Evolutionary conservation across 176 grass and related monocot genomes (phyloP), one percentile per base, ranked within the genome.

Genomic region (Oryza punctata): DNA sequence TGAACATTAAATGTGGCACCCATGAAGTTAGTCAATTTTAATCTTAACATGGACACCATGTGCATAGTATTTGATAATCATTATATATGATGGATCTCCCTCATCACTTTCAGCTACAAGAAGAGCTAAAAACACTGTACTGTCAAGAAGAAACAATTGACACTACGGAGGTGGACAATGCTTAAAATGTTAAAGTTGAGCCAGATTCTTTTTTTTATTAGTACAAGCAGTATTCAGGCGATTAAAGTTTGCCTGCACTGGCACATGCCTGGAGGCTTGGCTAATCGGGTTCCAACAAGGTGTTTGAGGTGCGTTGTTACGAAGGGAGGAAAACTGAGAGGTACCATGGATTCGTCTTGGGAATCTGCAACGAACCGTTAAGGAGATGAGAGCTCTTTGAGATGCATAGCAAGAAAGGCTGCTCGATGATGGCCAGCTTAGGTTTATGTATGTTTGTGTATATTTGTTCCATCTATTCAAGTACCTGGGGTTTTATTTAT

Each of bases 61-160:
- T 23, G 1, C 50, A 37, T 32, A 32, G 32, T 24, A 0, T 12
- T 47, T 81, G 29, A 54, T 19, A 54, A 21, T 33, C 7, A 68
- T 66, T 1, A 72, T 37, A 25, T 45, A 4, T 82, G 78, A 81
- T 29, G 24, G 49, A 18, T 76, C 52, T n/a, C 11, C 21, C 15
- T 8, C 79, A 41, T 49, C 54, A 25, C 49, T 91, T 87, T 30
- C 93, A 98, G 91, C 92, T 98, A 69, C 89, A 98, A 93, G 89
- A 90, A 85, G 93, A 98, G 69, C 69, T 98, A 73, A 93, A 91
- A 81, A 82, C 66, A 12, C 77, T 95, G 50, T 95, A 98, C 83
- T 87, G 40, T 72, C 88, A 88, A 82, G 91, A 98, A 85, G 92
- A 98, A 86, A 87, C 72, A 41, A 8, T 84, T 0, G 92, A 92